These are phyloP conservation scores for Tolypocladium cylindrosporum DNA, from an alignment of 2,329 filamentous ascomycete species.

Conservation along the genomic window DNA sequence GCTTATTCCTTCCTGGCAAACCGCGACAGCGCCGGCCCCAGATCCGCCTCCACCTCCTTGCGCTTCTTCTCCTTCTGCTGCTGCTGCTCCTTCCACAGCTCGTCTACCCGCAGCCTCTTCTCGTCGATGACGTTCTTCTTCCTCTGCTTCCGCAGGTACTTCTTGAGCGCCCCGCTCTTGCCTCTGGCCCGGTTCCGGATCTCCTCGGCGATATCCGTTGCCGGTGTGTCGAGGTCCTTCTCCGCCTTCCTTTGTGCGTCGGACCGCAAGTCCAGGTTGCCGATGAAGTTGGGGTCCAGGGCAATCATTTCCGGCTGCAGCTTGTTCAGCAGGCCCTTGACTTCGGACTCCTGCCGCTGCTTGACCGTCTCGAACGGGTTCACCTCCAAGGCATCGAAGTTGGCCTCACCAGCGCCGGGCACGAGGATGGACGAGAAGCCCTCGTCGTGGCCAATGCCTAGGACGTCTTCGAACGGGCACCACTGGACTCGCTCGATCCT, in stretches of 20 bases:
- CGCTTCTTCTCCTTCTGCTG: conserved; percentile 54
- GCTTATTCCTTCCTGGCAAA: conserved; percentile 63
- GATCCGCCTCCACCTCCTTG: conserved; percentile 56
- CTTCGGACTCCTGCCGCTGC: conserved; percentile 86
- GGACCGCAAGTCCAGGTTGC: conserved; percentile 72
- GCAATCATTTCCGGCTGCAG: conserved; percentile 95
- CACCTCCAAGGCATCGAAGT: conserved; percentile 85
- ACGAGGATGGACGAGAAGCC: conserved; percentile 88
- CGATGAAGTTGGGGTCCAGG: conserved; percentile 84
- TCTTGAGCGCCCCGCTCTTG: conserved; percentile 79
- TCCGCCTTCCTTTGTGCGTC: conserved; percentile 69
- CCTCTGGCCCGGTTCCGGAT: conserved; percentile 72
- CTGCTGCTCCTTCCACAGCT: conserved; percentile 64
- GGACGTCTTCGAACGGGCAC: conserved; percentile 91
- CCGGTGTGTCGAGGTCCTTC: conserved; percentile 66
- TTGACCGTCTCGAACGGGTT: conserved; percentile 94
- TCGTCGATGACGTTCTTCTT: conserved; percentile 94
- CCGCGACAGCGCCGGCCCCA: conserved; percentile 77
- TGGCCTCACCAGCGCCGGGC: conserved; percentile 91
- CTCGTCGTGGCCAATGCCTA: conserved; percentile 73
- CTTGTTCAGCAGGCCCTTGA: conserved; percentile 86
- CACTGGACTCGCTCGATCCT: conserved; percentile 73
- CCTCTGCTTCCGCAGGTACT: conserved; percentile 84
- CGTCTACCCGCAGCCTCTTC: conserved; percentile 77
- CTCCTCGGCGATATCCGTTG: conserved; percentile 46